These are phyloP conservation scores for Colletotrichum gigasporum DNA, from an alignment of 2,329 filamentous ascomycete genomes.

Conservation along the genomic window DNA sequence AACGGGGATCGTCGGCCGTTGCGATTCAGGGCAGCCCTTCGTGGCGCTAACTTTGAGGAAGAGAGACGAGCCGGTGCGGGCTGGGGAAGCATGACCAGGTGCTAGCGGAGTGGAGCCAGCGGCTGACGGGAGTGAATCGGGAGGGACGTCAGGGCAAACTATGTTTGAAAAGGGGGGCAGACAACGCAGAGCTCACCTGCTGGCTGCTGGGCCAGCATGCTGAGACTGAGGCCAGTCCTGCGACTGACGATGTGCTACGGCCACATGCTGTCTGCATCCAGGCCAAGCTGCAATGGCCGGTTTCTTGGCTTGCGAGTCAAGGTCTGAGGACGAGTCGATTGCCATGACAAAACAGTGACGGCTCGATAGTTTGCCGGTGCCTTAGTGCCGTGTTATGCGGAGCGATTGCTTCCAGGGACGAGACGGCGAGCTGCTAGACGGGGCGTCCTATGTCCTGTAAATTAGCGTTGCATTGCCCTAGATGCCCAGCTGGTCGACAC, in stretches of 20 bases:
- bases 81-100: conserved; percentile 18
- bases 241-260: background rate
- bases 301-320: conserved; percentile 7
- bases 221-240: background rate
- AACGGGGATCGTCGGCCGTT: conserved; percentile 27
- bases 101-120: conserved; percentile 7
- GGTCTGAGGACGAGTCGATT: background rate
- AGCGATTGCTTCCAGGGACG: background rate
- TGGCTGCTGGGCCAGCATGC: background rate
- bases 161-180: background rate
- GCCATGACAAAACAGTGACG: conserved; percentile 4
- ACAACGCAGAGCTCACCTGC: background rate
- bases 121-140: conserved; percentile 19
- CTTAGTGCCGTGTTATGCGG: conserved; percentile 7
- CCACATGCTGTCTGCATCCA: too few relatives aligned
- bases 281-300: background rate
- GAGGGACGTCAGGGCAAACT: conserved; percentile 15
- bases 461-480: conserved; percentile 3
- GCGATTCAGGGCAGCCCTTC: conserved; percentile 25
- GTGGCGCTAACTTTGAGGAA: conserved; percentile 11
- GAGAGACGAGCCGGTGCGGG: conserved; percentile 12
- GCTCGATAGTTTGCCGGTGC: background rate
- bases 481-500: background rate
- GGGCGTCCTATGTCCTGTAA: conserved; percentile 4
- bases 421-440: background rate